Evolutionary conservation across 768 basidiomycete genomes (phyloP).

Genomic region (Kwoniella botswanensis): DNA sequence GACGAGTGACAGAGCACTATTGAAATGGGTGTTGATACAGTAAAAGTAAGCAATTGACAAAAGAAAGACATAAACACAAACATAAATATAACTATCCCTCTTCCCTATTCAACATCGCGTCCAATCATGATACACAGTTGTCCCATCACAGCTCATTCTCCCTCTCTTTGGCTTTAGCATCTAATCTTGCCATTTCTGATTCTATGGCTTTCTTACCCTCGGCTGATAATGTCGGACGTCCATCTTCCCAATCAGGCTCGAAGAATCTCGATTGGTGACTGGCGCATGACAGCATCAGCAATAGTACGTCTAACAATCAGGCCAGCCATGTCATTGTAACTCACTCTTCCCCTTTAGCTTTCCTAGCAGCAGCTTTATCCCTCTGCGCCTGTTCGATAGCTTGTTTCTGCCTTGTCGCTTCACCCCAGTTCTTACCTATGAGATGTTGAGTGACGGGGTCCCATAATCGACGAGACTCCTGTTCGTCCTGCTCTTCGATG

Average conservation of each 20-base stretch:
- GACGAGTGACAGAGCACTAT: background rate
- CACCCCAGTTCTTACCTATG: slow-evolving; percentile 77
- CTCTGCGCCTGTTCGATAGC: slow-evolving; percentile 88
- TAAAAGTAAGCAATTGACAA: too few species aligned
- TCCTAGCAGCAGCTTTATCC: slow-evolving; percentile 84
- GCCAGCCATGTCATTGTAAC: slow-evolving; percentile 55
- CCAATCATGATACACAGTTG: background rate
- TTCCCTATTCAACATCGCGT: background rate
- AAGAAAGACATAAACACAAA: background rate
- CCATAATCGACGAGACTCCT: slow-evolving; percentile 89
- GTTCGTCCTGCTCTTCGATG: slow-evolving; percentile 73
- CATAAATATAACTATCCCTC: background rate
- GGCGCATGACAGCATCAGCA: background rate
- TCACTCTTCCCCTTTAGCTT: slow-evolving; percentile 76
- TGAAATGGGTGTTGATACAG: background rate
- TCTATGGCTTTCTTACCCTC: slow-evolving; percentile 75
- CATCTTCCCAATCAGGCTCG: slow-evolving; percentile 69
- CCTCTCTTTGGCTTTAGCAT: slow-evolving; percentile 4
- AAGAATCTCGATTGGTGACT: slow-evolving; percentile 79
- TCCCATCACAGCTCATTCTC: background rate
- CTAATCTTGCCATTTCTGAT: slow-evolving; percentile 63
- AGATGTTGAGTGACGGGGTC: slow-evolving; percentile 73
- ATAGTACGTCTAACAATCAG: too few species aligned
- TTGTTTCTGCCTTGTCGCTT: slow-evolving; percentile 91
- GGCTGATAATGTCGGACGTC: slow-evolving; percentile 70